Percentiles rank a stretch among this genome's conserved stretches.
Evolutionary conservation across 257 asterid species (phyloP).

Genomic region (Nicotiana benthamiana): DNA sequence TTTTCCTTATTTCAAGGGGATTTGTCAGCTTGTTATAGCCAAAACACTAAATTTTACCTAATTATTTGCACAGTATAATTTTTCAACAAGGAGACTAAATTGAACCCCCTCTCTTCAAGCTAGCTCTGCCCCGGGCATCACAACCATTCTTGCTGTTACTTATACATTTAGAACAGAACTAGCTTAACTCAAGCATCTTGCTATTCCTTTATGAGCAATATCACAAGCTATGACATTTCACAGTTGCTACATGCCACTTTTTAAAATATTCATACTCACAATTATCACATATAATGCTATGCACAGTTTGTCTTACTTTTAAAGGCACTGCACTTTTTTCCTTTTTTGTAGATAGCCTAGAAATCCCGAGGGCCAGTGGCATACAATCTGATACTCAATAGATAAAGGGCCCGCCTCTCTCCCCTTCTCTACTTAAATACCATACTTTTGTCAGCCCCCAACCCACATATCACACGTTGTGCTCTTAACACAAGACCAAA

Average conservation of each 20-base stretch:
- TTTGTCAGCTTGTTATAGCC: too few relatives aligned
- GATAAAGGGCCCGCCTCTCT: background rate
- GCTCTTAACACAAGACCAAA: background rate
- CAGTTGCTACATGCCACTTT: background rate
- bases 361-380: background rate
- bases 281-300: background rate
- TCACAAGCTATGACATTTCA: slow-evolving; percentile 2
- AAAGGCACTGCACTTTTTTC: background rate
- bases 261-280: background rate
- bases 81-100: too few relatives aligned
- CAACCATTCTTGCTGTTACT: background rate
- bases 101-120: too few relatives aligned
- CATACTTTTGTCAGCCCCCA: too few relatives aligned
- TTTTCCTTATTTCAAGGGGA: too few relatives aligned
- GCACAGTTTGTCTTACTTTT: background rate
- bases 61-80: too few relatives aligned
- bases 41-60: too few relatives aligned
- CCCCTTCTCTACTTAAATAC: background rate
- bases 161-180: background rate
- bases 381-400: background rate
- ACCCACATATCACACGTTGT: background rate
- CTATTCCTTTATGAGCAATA: background rate
- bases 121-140: background rate
- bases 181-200: background rate
- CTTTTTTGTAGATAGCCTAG: background rate